These are phyloP conservation scores for Solidago caesia DNA, from an alignment of 129 eudicot species.

Conservation along the genomic window DNA sequence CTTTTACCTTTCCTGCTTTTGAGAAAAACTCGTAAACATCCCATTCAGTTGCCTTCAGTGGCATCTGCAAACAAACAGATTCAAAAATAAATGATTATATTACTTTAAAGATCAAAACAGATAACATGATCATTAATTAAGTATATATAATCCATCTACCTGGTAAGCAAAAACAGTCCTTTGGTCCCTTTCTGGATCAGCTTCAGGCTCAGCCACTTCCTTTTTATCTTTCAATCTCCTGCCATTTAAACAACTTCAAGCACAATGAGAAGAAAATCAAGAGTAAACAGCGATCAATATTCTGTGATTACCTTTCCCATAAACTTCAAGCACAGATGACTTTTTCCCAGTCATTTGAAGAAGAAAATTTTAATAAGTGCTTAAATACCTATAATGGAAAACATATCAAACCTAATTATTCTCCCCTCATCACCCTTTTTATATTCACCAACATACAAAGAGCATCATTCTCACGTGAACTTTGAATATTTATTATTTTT, in stretches of 20 bases:
- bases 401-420: background rate
- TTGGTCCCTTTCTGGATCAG: conserved; percentile 99
- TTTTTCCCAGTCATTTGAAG: conserved; percentile 15
- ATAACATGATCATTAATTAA: background rate
- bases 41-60: conserved; percentile 87
- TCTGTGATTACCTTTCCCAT: conserved; percentile 22
- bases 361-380: background rate
- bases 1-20: conserved; percentile 39
- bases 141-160: conserved; percentile 37
- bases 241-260: conserved; percentile 37
- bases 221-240: conserved; percentile 90
- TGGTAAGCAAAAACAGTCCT: conserved; percentile 97
- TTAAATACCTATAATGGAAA: background rate
- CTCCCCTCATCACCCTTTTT: background rate
- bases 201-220: conserved; percentile 92
- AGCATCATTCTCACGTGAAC: too few species aligned
- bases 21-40: conserved; percentile 89
- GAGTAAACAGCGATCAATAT: background rate
- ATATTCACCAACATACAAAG: too few species aligned
- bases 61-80: conserved; percentile 60
- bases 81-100: background rate
- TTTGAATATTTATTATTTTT: too few species aligned
- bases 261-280: conserved; percentile 25
- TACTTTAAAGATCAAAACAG: background rate
- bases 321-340: conserved; percentile 22